Percentiles rank a stretch among this genome's conserved stretches.
Conservation (phyloP, 768 basidiomycete genomes). For the Melanogaster broomeanus region DNA sequence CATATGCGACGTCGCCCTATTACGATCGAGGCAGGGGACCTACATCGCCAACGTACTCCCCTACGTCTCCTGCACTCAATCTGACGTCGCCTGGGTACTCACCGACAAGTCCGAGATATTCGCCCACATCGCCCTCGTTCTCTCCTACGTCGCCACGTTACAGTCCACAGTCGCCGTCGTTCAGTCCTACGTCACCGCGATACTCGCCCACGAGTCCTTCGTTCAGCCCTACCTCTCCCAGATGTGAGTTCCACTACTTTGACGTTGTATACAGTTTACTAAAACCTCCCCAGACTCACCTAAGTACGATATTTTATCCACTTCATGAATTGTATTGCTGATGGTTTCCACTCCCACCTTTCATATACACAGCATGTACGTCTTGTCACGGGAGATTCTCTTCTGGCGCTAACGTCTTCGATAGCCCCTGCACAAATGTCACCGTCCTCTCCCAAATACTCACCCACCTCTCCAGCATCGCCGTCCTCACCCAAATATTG, state of each 20-base stretch:
- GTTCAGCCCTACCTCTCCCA: slow-evolving; percentile 92
- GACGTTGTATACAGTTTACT: neutral
- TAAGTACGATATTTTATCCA: slow-evolving; percentile 52
- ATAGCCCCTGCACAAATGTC: slow-evolving; percentile 81
- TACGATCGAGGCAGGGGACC: slow-evolving; percentile 64
- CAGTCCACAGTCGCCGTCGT: slow-evolving; percentile 88
- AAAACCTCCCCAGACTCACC: slow-evolving; percentile 61
- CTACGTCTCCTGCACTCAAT: slow-evolving; percentile 82
- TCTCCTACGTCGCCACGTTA: slow-evolving; percentile 85
- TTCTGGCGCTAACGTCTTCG: slow-evolving; percentile 9
- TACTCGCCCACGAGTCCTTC: slow-evolving; percentile 91
- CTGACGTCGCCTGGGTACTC: slow-evolving; percentile 75
- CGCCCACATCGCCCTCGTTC: slow-evolving; percentile 82
- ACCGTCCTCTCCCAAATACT: slow-evolving; percentile 90
- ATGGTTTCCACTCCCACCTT: slow-evolving; percentile 5
- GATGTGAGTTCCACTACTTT: slow-evolving; percentile 54
- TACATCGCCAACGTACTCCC: slow-evolving; percentile 86
- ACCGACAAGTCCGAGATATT: slow-evolving; percentile 78
- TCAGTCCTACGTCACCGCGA: slow-evolving; percentile 86
- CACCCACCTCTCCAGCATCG: slow-evolving; percentile 90
- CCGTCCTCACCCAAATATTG: slow-evolving; percentile 94
- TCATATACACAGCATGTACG: slow-evolving; percentile 58
- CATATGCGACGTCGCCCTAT: slow-evolving; percentile 85
- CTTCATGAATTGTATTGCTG: slow-evolving; percentile 20
- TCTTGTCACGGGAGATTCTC: slow-evolving; percentile 12